Conservation (phyloP, 768 basidiomycete species). For the Kwoniella mangroviensis region DNA sequence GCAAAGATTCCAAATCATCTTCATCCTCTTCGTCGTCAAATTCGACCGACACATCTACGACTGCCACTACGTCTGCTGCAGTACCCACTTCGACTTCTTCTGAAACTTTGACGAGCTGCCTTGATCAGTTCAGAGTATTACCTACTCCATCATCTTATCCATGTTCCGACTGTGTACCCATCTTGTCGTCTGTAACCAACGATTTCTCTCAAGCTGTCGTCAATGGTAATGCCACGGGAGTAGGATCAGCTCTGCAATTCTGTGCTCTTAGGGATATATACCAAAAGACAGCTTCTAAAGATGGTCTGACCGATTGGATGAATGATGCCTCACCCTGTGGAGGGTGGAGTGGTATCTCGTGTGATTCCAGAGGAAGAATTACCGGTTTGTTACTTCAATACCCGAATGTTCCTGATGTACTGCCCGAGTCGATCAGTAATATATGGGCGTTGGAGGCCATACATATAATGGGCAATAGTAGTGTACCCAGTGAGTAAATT, state of each 20-base stretch:
- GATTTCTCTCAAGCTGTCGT: slow-evolving; percentile 45
- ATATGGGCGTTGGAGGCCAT: slow-evolving; percentile 51
- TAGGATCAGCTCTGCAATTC: slow-evolving; percentile 56
- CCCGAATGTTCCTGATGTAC: slow-evolving; percentile 50
- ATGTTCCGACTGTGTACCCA: slow-evolving; percentile 54
- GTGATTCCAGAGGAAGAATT: slow-evolving; percentile 51
- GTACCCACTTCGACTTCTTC: slow-evolving; percentile 24
- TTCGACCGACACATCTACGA: not conserved
- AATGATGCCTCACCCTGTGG: slow-evolving; percentile 49
- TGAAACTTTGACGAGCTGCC: slow-evolving; percentile 45
- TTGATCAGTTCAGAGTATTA: slow-evolving; percentile 40
- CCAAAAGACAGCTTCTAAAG: slow-evolving; percentile 20
- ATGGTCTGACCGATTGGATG: slow-evolving; percentile 36
- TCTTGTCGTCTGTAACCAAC: slow-evolving; percentile 47
- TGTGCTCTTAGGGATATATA: slow-evolving; percentile 54
- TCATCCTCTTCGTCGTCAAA: slow-evolving; percentile 1
- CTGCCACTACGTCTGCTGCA: slow-evolving; percentile 17
- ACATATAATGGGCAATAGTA: slow-evolving; percentile 50
- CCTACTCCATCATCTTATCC: slow-evolving; percentile 46
- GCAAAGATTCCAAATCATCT: slow-evolving; percentile 17
- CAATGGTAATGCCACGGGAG: slow-evolving; percentile 49
- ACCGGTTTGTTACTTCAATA: slow-evolving; percentile 52
- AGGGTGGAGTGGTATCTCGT: slow-evolving; percentile 54
- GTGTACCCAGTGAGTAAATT: slow-evolving; percentile 50
- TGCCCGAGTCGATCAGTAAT: slow-evolving; percentile 47